phyloP scores from a whole-genome alignment of 441 rosid species.

The Eugenia klotzschiana region DNA sequence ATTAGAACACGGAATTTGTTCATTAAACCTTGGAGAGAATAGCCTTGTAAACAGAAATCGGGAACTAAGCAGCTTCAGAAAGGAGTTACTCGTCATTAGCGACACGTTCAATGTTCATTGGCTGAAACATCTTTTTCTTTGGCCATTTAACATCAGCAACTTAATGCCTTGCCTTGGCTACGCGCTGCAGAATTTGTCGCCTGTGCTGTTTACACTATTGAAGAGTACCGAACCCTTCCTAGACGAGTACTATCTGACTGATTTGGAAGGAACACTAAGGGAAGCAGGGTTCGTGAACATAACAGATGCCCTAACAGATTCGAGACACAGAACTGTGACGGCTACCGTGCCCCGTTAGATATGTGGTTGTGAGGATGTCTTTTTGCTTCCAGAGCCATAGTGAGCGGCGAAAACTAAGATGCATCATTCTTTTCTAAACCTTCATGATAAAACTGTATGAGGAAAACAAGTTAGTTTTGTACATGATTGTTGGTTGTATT shows the following conservation, averaged over 20 bases:
- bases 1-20: not conserved
- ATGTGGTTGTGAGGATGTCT: not conserved
- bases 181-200: slow-evolving; percentile 29
- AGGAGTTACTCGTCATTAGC: not conserved
- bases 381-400: not conserved
- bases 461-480: not conserved
- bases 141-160: not conserved
- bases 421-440: not conserved
- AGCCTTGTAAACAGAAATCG: not conserved
- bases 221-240: slow-evolving; percentile 53
- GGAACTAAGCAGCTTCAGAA: not conserved
- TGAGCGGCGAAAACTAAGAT: not conserved
- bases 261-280: slow-evolving; percentile 31
- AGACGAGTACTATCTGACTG: slow-evolving; percentile 37
- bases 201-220: slow-evolving; percentile 37
- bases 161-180: not conserved
- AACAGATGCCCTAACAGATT: slow-evolving; percentile 26
- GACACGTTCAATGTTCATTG: not conserved
- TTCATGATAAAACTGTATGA: not conserved
- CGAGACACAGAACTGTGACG: slow-evolving; percentile 35
- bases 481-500: not conserved
- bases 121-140: not conserved
- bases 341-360: slow-evolving; percentile 26
- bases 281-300: slow-evolving; percentile 33
- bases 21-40: not conserved